Percentiles rank a stretch among this genome's conserved stretches.
Conservation (phyloP, 345 rosid species). For the Salix brachista region DNA sequence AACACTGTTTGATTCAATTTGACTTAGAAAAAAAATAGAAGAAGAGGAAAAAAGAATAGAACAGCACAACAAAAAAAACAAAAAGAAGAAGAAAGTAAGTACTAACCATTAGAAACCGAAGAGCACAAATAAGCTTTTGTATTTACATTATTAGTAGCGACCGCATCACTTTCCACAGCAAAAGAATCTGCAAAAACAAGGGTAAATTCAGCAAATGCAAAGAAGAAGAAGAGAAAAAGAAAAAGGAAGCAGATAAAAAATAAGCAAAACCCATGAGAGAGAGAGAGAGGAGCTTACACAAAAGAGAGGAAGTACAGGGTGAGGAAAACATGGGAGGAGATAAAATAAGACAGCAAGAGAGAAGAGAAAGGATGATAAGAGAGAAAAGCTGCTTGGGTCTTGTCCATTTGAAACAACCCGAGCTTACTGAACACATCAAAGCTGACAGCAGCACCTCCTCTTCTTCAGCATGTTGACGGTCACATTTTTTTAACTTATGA, state of each 20-base stretch:
- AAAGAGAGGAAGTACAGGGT: constrained; percentile 44
- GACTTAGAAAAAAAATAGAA: not conserved
- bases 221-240: not conserved
- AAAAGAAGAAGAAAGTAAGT: not conserved
- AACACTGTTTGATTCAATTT: not conserved
- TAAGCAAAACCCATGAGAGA: not conserved
- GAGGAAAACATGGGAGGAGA: constrained; percentile 47
- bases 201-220: not conserved
- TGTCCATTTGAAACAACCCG: constrained; percentile 39
- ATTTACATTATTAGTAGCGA: constrained; percentile 25
- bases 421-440: constrained; percentile 28
- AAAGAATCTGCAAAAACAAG: constrained; percentile 50
- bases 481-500: constrained; percentile 49
- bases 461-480: constrained; percentile 34
- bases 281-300: constrained; percentile 41
- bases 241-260: not conserved
- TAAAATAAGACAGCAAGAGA: constrained; percentile 57
- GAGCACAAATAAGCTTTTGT: constrained; percentile 42
- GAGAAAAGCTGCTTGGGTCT: constrained; percentile 59
- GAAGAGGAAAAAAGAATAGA: not conserved
- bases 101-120: constrained; percentile 57
- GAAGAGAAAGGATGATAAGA: constrained; percentile 54
- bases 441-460: constrained; percentile 27
- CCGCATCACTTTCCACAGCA: constrained; percentile 35
- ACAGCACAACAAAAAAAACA: not conserved